Conservation (phyloP, 176 grass and related monocot species). For the Calamus simplicifolius region DNA sequence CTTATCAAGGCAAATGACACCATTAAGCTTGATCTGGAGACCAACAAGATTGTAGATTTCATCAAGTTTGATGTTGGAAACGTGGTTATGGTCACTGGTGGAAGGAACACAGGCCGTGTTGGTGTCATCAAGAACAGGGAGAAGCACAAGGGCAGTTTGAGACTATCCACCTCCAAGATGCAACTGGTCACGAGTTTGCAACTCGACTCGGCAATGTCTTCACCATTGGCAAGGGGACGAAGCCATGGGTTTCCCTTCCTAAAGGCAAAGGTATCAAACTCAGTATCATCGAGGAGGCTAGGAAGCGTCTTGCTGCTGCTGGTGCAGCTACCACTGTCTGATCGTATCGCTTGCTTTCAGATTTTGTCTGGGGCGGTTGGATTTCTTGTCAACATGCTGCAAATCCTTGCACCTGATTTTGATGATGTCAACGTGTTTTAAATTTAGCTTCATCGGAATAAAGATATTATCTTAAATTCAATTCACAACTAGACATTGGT, state of each 20-base stretch:
- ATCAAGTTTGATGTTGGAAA: conserved; percentile 30
- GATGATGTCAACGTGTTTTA: too few relatives aligned
- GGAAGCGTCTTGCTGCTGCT: conserved; percentile 18
- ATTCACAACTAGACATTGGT: too few relatives aligned
- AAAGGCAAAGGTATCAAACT: conserved; percentile 30
- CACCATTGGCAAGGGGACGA: conserved; percentile 21
- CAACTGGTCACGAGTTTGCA: conserved; percentile 23
- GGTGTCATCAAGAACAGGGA: conserved; percentile 30
- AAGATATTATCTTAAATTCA: too few relatives aligned
- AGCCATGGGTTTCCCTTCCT: conserved; percentile 23
- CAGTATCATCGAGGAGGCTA: conserved; percentile 24
- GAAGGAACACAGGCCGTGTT: conserved; percentile 22
- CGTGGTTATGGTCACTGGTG: conserved; percentile 27
- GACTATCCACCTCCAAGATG: conserved; percentile 23
- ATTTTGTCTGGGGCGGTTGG: not conserved
- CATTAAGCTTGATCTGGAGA: conserved; percentile 21
- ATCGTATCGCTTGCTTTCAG: not conserved
- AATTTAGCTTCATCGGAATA: too few relatives aligned
- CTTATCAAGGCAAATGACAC: conserved; percentile 30
- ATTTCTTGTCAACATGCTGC: too few relatives aligned
- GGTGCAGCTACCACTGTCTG: conserved; percentile 5
- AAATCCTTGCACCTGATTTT: too few relatives aligned
- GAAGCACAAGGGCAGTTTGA: conserved; percentile 26
- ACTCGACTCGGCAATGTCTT: conserved; percentile 25
- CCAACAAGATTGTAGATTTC: conserved; percentile 23